phyloP scores from a whole-genome alignment of 2,329 filamentous ascomycete genomes.

The Colletotrichum gloeosporioides region DNA sequence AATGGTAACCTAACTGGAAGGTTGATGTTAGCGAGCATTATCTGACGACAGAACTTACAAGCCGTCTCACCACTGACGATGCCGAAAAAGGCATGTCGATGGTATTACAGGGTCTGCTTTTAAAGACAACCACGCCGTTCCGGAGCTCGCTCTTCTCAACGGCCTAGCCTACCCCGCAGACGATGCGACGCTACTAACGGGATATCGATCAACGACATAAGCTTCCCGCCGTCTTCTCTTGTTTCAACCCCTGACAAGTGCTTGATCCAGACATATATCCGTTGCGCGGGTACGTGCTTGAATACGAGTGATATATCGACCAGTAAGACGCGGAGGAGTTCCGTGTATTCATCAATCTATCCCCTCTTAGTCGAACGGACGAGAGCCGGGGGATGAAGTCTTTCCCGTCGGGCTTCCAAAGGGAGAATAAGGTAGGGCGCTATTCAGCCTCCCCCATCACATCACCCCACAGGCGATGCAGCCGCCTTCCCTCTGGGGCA shows the following conservation, averaged over 20 bases:
- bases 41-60: not conserved
- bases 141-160: not conserved
- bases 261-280: conserved; percentile 1
- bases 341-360: not conserved
- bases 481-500: not conserved
- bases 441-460: not conserved
- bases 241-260: not conserved
- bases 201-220: conserved; percentile 3
- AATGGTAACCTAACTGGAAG: not conserved
- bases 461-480: not conserved
- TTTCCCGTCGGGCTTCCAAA: not conserved
- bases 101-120: not conserved
- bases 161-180: not conserved
- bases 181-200: not conserved
- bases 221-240: not conserved
- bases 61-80: not conserved
- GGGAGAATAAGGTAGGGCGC: not conserved
- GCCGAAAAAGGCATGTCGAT: not conserved
- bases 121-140: not conserved
- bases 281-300: not conserved
- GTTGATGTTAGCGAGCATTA: not conserved
- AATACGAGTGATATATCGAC: not conserved
- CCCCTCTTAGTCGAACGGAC: not conserved
- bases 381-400: not conserved
- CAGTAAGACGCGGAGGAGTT: not conserved